These are phyloP conservation scores for Mycoemilia scoparia DNA, from an alignment of 192 early-diverging fungal species.

Conservation along the genomic window DNA sequence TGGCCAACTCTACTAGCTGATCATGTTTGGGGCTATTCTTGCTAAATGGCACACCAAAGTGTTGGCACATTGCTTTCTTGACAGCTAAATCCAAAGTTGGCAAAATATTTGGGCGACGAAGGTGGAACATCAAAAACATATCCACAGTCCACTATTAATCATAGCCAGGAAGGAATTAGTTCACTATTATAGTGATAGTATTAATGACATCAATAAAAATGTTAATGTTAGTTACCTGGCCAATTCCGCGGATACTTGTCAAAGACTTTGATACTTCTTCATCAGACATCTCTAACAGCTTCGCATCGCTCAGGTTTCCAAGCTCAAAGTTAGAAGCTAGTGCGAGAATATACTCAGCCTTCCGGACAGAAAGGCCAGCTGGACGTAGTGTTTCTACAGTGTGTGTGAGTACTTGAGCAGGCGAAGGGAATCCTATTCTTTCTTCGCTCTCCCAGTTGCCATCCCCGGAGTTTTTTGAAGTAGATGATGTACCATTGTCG, in stretches of 20 bases:
- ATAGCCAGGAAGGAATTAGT: too few species aligned
- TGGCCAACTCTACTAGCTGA: slow-evolving; percentile 34
- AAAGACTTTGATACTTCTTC: slow-evolving; percentile 32
- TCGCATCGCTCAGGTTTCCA: slow-evolving; percentile 25
- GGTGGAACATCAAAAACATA: slow-evolving; percentile 59
- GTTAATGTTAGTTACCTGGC: too few species aligned
- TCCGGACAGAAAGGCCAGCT: slow-evolving; percentile 14
- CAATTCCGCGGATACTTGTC: slow-evolving; percentile 44
- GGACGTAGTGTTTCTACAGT: slow-evolving; percentile 17
- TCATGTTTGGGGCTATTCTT: slow-evolving; percentile 28
- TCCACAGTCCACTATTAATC: slow-evolving; percentile 57
- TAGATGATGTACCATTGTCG: too few species aligned
- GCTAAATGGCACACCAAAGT: slow-evolving; percentile 35
- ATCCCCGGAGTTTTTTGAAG: too few species aligned
- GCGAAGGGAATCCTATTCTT: slow-evolving; percentile 37
- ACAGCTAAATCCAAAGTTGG: slow-evolving; percentile 47
- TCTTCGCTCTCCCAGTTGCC: too few species aligned
- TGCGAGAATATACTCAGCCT: slow-evolving; percentile 46
- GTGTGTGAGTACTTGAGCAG: slow-evolving; percentile 27
- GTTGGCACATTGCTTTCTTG: slow-evolving; percentile 40
- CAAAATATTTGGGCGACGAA: slow-evolving; percentile 48
- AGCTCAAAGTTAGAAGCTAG: slow-evolving; percentile 38
- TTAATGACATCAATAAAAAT: background rate
- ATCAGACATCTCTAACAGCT: slow-evolving; percentile 32
- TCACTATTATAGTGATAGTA: background rate